A percentile compares a stretch with the other conserved stretches of the same genome.
Evolutionary conservation across 192 early-diverging fungal genomes (phyloP).

Genomic region (Gigaspora rosea): DNA sequence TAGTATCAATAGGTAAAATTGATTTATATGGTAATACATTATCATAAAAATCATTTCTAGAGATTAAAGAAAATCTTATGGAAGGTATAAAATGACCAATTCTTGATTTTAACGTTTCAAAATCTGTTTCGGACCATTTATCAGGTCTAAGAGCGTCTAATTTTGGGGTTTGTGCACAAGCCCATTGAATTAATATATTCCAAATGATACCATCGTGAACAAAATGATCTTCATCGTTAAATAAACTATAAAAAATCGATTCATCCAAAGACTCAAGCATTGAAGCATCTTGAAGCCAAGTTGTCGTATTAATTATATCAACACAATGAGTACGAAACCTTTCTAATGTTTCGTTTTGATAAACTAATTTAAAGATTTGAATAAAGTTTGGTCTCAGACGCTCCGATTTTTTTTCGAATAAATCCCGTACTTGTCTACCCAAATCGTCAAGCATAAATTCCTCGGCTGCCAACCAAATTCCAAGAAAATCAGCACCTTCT

Average conservation of each 20-base stretch:
- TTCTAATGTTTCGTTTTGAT: conserved; percentile 8
- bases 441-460: conserved; percentile 28
- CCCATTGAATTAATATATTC: conserved; percentile 23
- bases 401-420: conserved; percentile 21
- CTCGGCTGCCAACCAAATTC: conserved; percentile 5
- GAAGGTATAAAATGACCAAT: conserved; percentile 3
- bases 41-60: conserved; percentile 22
- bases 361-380: conserved; percentile 5
- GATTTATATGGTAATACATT: conserved; percentile 9
- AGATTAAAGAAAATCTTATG: conserved; percentile 12
- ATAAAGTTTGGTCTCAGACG: background rate
- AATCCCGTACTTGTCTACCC: conserved; percentile 3
- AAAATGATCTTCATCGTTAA: conserved; percentile 1
- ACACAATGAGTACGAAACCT: conserved; percentile 15
- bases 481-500: conserved; percentile 1
- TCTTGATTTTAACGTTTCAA: conserved; percentile 4
- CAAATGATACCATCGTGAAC: conserved; percentile 10
- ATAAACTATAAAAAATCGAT: conserved; percentile 3
- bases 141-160: background rate
- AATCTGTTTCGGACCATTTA: background rate
- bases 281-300: conserved; percentile 3
- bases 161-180: background rate
- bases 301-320: conserved; percentile 14
- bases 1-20: conserved; percentile 1
- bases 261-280: conserved; percentile 3